Conservation (phyloP, 441 rosid genomes). For the Arabidopsis lyrata region DNA sequence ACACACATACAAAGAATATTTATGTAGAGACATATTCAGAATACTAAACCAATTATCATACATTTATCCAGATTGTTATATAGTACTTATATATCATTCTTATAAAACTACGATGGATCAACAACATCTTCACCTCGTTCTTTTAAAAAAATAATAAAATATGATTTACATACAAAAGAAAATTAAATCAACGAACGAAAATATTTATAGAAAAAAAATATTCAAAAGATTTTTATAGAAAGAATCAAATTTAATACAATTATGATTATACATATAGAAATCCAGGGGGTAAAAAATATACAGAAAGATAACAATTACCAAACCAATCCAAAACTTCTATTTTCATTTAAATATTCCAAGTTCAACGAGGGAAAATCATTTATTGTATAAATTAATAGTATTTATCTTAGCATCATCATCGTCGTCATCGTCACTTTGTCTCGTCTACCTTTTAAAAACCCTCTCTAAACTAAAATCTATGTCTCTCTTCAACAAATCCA, state of each 20-base stretch:
- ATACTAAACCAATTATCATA: too few relatives aligned
- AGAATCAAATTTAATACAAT: background rate
- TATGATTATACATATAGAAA: slow-evolving; percentile 10
- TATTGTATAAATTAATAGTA: background rate
- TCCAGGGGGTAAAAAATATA: background rate
- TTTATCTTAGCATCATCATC: slow-evolving; percentile 22
- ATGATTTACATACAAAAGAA: background rate
- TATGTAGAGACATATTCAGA: too few relatives aligned
- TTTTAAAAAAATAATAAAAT: background rate
- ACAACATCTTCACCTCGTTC: background rate
- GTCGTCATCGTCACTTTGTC: slow-evolving; percentile 33
- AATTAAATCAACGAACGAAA: too few relatives aligned
- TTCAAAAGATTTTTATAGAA: background rate
- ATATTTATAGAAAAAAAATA: background rate
- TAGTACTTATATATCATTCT: background rate
- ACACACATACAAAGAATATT: slow-evolving; percentile 4
- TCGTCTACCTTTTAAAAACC: slow-evolving; percentile 32
- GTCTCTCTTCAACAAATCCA: background rate
- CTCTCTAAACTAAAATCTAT: slow-evolving; percentile 34
- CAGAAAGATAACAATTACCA: background rate
- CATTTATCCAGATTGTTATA: background rate
- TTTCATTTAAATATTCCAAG: slow-evolving; percentile 27
- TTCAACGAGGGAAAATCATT: slow-evolving; percentile 18
- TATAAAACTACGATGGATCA: background rate
- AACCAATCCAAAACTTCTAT: slow-evolving; percentile 11